These are phyloP conservation scores for Suhomyces yuchorum DNA, from an alignment of 1,139 yeast species.

Conservation along the genomic window DNA sequence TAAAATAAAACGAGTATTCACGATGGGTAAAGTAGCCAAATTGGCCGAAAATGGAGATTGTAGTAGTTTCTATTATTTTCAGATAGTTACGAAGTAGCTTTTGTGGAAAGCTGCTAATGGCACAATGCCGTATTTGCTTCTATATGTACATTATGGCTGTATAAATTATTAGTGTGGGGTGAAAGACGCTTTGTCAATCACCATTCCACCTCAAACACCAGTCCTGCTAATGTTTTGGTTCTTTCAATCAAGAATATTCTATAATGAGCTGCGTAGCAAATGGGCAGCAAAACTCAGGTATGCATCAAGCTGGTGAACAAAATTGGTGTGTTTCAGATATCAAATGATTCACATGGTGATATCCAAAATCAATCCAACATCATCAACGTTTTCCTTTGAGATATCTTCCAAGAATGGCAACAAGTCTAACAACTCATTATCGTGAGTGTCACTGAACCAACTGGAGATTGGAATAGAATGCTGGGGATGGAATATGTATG, in stretches of 20 bases:
- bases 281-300: slow-evolving; percentile 8
- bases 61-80: neutral
- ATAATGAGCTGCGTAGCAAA: slow-evolving; percentile 9
- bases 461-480: slow-evolving; percentile 97
- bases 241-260: slow-evolving; percentile 10
- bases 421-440: slow-evolving; percentile 88
- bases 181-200: slow-evolving; percentile 1
- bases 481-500: slow-evolving; percentile 94
- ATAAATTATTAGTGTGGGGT: slow-evolving; percentile 12
- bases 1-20: neutral
- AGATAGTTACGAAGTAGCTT: neutral
- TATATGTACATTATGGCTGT: slow-evolving; percentile 13
- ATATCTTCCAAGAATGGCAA: slow-evolving; percentile 89
- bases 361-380: slow-evolving; percentile 82
- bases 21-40: too few relatives aligned
- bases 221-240: slow-evolving; percentile 22
- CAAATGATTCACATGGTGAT: slow-evolving; percentile 44
- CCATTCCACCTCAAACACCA: slow-evolving; percentile 18
- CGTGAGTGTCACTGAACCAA: slow-evolving; percentile 98
- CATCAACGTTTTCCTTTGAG: slow-evolving; percentile 67
- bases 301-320: neutral
- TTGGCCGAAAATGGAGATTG: neutral
- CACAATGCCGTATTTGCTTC: slow-evolving; percentile 1
- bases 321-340: neutral
- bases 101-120: neutral